Conservation (phyloP, 768 basidiomycete genomes). For the Pleurotus cornucopiae region DNA sequence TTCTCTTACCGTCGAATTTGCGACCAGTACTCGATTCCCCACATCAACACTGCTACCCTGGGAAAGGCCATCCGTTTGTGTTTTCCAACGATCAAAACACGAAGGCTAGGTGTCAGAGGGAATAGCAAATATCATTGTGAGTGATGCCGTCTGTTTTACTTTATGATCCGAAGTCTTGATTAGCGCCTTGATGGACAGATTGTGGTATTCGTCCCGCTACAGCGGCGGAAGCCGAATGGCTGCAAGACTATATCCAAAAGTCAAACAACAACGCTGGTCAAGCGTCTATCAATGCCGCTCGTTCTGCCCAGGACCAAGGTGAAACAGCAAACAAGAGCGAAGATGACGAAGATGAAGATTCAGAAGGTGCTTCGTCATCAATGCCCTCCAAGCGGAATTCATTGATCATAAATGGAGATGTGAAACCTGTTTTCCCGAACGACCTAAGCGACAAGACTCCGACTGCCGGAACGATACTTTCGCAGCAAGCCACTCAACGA, state of each 20-base stretch:
- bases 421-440: slow-evolving; percentile 54
- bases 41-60: slow-evolving; percentile 93
- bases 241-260: slow-evolving; percentile 88
- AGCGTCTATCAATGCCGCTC: slow-evolving; percentile 69
- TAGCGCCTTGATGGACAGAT: slow-evolving; percentile 46
- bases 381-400: slow-evolving; percentile 71
- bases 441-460: slow-evolving; percentile 85
- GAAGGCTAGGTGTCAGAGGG: slow-evolving; percentile 86
- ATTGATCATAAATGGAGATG: slow-evolving; percentile 58
- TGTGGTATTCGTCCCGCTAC: slow-evolving; percentile 92
- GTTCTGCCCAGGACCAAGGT: slow-evolving; percentile 65
- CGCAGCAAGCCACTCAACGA: slow-evolving; percentile 69
- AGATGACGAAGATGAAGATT: slow-evolving; percentile 80
- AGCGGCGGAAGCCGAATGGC: slow-evolving; percentile 85
- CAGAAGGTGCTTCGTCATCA: slow-evolving; percentile 64
- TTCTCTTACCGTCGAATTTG: slow-evolving; percentile 89
- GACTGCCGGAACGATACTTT: slow-evolving; percentile 70
- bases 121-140: slow-evolving; percentile 96
- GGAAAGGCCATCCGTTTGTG: slow-evolving; percentile 93
- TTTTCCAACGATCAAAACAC: slow-evolving; percentile 93
- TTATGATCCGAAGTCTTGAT: slow-evolving; percentile 24
- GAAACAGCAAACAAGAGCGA: slow-evolving; percentile 57
- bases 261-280: slow-evolving; percentile 84
- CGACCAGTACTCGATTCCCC: slow-evolving; percentile 89
- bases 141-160: slow-evolving; percentile 32